phyloP scores from a whole-genome alignment of 2,329 filamentous ascomycete species.

The Aspergillus spinulosporus region DNA sequence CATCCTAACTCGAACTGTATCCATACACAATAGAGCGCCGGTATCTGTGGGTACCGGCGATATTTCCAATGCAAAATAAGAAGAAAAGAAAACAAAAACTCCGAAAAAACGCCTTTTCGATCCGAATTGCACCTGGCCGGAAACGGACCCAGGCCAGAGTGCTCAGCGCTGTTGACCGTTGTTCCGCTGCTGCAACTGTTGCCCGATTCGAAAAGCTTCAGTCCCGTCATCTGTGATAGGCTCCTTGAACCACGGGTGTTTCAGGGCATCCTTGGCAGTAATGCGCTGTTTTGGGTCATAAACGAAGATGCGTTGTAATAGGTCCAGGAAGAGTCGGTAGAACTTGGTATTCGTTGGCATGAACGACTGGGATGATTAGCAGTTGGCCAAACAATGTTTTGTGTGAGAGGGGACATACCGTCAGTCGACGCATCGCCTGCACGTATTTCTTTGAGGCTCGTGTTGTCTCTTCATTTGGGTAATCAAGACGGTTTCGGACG shows the following conservation, averaged over 20 bases:
- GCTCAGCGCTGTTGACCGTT: conserved; percentile 25
- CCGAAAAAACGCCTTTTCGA: conserved; percentile 7
- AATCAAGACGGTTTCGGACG: conserved; percentile 58
- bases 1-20: conserved; percentile 22
- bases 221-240: conserved; percentile 65
- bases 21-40: conserved; percentile 19
- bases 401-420: conserved; percentile 44
- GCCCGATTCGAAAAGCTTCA: conserved; percentile 60
- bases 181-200: conserved; percentile 38
- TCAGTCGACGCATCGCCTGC: conserved; percentile 65
- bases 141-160: background rate
- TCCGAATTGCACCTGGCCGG: background rate
- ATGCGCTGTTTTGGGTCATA: conserved; percentile 67
- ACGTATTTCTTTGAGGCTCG: conserved; percentile 66
- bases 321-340: conserved; percentile 63
- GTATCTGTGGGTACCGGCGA: conserved; percentile 9
- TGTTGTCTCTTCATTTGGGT: conserved; percentile 63
- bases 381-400: background rate
- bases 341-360: conserved; percentile 61
- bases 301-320: conserved; percentile 64
- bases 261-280: conserved; percentile 63
- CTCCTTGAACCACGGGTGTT: conserved; percentile 68
- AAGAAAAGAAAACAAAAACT: background rate
- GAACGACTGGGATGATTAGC: conserved; percentile 54
- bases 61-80: conserved; percentile 15